phyloP scores from a whole-genome alignment of 2,329 filamentous ascomycete species.

The Aspergillus ustus region DNA sequence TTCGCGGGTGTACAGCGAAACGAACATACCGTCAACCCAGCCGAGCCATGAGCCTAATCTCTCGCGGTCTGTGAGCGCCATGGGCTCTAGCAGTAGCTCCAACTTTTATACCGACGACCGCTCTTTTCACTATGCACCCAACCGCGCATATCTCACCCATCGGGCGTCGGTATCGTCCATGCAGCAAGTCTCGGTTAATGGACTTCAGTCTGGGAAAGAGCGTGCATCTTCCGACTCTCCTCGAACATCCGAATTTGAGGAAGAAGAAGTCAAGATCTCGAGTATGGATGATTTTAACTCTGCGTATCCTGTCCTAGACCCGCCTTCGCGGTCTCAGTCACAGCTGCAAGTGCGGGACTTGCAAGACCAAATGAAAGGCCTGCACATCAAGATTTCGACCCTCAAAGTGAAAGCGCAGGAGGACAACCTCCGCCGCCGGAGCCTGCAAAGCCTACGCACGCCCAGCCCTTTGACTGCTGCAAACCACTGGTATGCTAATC shows the following conservation, averaged over 20 bases:
- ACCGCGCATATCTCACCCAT: constrained; percentile 38
- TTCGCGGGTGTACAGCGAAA: constrained; percentile 66
- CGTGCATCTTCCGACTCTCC: constrained; percentile 28
- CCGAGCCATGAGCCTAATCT: constrained; percentile 44
- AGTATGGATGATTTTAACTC: constrained; percentile 42
- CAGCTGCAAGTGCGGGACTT: constrained; percentile 74
- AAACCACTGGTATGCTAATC: constrained; percentile 59
- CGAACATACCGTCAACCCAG: constrained; percentile 52
- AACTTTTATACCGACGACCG: constrained; percentile 38
- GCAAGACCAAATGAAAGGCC: constrained; percentile 81
- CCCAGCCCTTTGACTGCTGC: constrained; percentile 80
- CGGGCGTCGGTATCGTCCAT: constrained; percentile 46
- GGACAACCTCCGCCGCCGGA: constrained; percentile 77
- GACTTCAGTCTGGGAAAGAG: constrained; percentile 19
- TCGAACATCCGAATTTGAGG: constrained; percentile 31
- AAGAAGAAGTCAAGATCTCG: constrained; percentile 32
- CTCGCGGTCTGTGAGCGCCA: constrained; percentile 67
- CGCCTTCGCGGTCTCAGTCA: constrained; percentile 69
- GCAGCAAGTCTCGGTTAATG: constrained; percentile 26
- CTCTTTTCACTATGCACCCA: constrained; percentile 39
- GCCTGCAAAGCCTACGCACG: constrained; percentile 73
- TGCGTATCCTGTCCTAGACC: constrained; percentile 44
- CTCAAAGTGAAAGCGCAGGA: constrained; percentile 78
- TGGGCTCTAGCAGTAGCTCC: constrained; percentile 42
- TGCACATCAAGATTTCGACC: constrained; percentile 83